These are phyloP conservation scores for Cercis canadensis DNA, from an alignment of 306 rosid genomes.

Conservation along the genomic window DNA sequence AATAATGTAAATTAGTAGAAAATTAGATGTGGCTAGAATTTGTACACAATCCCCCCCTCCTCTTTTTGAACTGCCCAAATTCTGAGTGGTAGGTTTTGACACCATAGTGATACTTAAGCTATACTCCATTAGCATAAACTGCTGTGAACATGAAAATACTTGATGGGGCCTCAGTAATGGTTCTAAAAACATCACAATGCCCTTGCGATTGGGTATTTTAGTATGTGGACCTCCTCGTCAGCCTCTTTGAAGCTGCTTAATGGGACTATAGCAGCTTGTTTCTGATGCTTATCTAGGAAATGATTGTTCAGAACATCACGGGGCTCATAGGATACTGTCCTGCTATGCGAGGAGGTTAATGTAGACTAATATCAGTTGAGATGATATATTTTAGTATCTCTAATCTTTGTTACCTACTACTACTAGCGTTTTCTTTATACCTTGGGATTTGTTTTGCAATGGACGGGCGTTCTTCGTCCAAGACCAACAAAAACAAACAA, in stretches of 20 bases:
- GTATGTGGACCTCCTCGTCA: constrained; percentile 19
- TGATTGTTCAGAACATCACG: not conserved
- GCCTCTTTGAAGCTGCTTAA: constrained; percentile 33
- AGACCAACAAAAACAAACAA: not conserved
- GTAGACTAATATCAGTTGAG: constrained; percentile 22
- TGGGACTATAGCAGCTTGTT: constrained; percentile 21
- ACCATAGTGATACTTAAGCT: constrained; percentile 13
- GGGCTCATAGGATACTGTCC: not conserved
- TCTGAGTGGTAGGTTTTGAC: constrained; percentile 34
- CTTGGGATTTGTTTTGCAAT: not conserved
- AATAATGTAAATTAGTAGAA: constrained; percentile 68
- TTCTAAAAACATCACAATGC: constrained; percentile 20
- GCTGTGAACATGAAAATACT: not conserved
- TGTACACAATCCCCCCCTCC: not conserved
- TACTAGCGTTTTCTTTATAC: not conserved
- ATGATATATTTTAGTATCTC: constrained; percentile 1
- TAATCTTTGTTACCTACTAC: not conserved
- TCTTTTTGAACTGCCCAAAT: constrained; percentile 15
- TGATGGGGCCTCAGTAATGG: not conserved
- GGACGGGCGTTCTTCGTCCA: not conserved
- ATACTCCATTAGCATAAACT: constrained; percentile 15
- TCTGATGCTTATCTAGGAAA: not conserved
- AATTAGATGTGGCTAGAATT: constrained; percentile 38
- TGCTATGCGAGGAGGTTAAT: not conserved
- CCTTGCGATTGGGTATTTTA: constrained; percentile 4